Evolutionary conservation across 2,329 filamentous ascomycete species (phyloP).

Genomic region (Beauveria caledonica): DNA sequence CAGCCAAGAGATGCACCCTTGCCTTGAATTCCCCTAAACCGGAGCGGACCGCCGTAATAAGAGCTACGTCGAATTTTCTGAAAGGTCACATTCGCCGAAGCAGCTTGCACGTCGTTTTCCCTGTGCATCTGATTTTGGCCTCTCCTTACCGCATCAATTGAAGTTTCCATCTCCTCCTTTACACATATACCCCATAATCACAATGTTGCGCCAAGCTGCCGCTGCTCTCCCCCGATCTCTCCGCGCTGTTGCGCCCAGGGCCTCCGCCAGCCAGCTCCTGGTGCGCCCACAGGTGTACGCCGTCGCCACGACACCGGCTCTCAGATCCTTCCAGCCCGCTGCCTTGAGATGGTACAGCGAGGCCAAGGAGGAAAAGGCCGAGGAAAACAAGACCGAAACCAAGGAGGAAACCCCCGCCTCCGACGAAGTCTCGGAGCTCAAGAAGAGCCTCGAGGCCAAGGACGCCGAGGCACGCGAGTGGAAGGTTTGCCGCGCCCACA

Average conservation of each 20-base stretch:
- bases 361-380: constrained; percentile 31
- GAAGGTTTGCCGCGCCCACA: constrained; percentile 55
- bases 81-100: constrained; percentile 3
- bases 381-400: constrained; percentile 20
- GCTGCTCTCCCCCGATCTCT: constrained; percentile 36
- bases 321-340: constrained; percentile 29
- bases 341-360: constrained; percentile 42
- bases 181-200: constrained; percentile 12
- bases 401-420: constrained; percentile 22
- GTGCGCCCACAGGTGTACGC: constrained; percentile 29
- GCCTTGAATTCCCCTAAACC: constrained; percentile 11
- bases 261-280: constrained; percentile 27
- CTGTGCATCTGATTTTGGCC: background rate
- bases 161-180: constrained; percentile 3
- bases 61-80: constrained; percentile 10
- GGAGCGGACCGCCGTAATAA: constrained; percentile 11
- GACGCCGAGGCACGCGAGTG: constrained; percentile 57
- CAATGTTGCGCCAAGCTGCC: constrained; percentile 40
- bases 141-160: constrained; percentile 2
- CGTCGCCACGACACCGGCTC: constrained; percentile 27
- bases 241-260: constrained; percentile 31
- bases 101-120: background rate
- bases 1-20: constrained; percentile 1
- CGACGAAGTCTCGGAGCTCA: constrained; percentile 35
- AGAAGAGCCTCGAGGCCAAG: constrained; percentile 45